phyloP scores from a whole-genome alignment of 768 basidiomycete genomes.

The Lactarius psammicola region DNA sequence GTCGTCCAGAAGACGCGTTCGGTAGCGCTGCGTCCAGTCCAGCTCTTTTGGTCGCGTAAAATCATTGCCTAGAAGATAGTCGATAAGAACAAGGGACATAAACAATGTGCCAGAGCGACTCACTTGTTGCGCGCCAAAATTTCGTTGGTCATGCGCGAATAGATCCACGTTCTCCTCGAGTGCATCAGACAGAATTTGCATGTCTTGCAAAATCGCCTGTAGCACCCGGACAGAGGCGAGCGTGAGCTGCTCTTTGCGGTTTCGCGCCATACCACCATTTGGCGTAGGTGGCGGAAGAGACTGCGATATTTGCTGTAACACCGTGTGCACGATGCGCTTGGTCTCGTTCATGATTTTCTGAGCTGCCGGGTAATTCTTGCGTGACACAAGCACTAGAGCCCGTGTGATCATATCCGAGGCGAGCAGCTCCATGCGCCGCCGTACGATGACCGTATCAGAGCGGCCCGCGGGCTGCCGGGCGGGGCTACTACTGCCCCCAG shows the following conservation, averaged over 20 bases:
- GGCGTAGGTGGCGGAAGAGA: slow-evolving; percentile 56
- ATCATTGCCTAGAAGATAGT: slow-evolving; percentile 76
- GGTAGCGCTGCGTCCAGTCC: slow-evolving; percentile 88
- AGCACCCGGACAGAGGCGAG: slow-evolving; percentile 74
- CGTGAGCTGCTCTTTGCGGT: slow-evolving; percentile 75
- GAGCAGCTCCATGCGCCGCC: slow-evolving; percentile 93
- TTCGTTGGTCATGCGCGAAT: slow-evolving; percentile 92
- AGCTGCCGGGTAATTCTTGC: slow-evolving; percentile 88
- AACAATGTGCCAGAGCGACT: slow-evolving; percentile 27
- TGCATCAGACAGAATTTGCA: slow-evolving; percentile 83
- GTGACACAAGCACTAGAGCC: slow-evolving; percentile 84
- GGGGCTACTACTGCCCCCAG: slow-evolving; percentile 30
- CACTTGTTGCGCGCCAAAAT: slow-evolving; percentile 97
- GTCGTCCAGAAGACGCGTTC: slow-evolving; percentile 92
- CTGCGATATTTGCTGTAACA: slow-evolving; percentile 80
- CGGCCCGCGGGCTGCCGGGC: slow-evolving; percentile 38
- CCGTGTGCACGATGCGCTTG: slow-evolving; percentile 87
- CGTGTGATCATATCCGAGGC: slow-evolving; percentile 98
- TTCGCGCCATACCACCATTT: slow-evolving; percentile 51
- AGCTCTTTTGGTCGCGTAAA: slow-evolving; percentile 91
- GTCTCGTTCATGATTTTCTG: slow-evolving; percentile 90
- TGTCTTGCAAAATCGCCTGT: slow-evolving; percentile 81
- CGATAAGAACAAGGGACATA: slow-evolving; percentile 10
- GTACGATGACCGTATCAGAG: slow-evolving; percentile 86
- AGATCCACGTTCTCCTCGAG: slow-evolving; percentile 86